Conservation (phyloP, 2,329 filamentous ascomycete species). For the Lasiodiplodia theobromae region DNA sequence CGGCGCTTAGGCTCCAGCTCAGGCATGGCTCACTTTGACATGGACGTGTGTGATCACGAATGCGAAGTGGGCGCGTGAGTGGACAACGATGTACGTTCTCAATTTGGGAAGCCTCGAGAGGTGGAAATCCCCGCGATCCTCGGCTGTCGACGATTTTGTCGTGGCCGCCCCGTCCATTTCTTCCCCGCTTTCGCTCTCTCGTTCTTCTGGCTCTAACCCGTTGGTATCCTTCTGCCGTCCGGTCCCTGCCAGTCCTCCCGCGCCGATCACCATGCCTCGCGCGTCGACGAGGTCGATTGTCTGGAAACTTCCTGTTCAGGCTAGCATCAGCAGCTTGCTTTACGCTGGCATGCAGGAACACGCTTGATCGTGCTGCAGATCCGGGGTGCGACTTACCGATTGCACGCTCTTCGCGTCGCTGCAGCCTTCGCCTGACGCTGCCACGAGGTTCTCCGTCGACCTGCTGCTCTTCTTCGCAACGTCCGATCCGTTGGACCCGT, state of each 20-base stretch:
- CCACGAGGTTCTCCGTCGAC: slow-evolving; percentile 20
- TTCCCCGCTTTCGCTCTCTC: neutral
- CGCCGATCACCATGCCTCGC: neutral
- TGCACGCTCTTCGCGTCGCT: slow-evolving; percentile 9
- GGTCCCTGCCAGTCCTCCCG: neutral
- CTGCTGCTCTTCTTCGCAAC: slow-evolving; percentile 3
- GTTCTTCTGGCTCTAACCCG: neutral
- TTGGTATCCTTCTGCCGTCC: neutral
- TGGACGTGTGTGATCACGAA: neutral
- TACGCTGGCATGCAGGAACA: neutral
- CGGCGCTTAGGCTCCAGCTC: neutral
- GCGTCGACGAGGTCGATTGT: neutral
- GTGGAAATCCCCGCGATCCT: slow-evolving; percentile 15
- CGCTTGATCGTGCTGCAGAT: neutral
- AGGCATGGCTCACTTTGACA: slow-evolving; percentile 1
- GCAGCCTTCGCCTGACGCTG: neutral
- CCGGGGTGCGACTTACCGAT: slow-evolving; percentile 4
- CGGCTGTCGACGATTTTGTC: slow-evolving; percentile 18
- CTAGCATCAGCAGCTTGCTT: slow-evolving; percentile 8
- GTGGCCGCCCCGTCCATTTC: slow-evolving; percentile 5
- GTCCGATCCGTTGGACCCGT: neutral
- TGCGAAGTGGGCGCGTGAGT: neutral
- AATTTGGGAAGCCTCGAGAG: neutral
- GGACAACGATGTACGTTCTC: neutral
- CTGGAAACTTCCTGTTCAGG: slow-evolving; percentile 22